These are phyloP conservation scores for Termitomyces heimii DNA, from an alignment of 768 basidiomycete species.

Conservation along the genomic window DNA sequence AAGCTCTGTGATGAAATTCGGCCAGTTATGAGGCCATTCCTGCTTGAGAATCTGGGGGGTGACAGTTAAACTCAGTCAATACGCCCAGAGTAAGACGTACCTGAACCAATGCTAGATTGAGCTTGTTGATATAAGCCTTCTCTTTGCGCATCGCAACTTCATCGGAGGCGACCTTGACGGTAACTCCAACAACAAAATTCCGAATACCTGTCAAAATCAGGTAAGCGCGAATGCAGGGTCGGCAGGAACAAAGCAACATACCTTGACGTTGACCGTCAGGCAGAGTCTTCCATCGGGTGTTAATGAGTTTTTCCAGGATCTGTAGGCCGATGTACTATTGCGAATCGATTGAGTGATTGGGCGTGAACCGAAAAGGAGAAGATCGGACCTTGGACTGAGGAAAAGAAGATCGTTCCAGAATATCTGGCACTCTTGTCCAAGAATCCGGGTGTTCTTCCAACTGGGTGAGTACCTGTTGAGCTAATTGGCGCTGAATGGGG, in stretches of 20 bases:
- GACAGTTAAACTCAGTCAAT: conserved; percentile 8
- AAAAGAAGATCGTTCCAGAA: conserved; percentile 79
- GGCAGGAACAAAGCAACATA: conserved; percentile 17
- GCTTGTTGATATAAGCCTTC: conserved; percentile 93
- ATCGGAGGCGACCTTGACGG: conserved; percentile 90
- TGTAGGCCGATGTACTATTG: conserved; percentile 90
- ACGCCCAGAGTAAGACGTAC: conserved; percentile 33
- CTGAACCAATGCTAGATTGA: conserved; percentile 94
- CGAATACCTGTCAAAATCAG: conserved; percentile 62
- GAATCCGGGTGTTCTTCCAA: conserved; percentile 95
- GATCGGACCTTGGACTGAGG: conserved; percentile 74
- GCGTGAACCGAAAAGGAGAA: conserved; percentile 1
- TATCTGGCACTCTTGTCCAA: conserved; percentile 95
- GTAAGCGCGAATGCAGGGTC: background rate
- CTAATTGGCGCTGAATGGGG: conserved; percentile 77
- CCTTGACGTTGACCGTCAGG: conserved; percentile 93
- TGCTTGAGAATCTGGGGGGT: conserved; percentile 91
- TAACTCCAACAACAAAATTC: conserved; percentile 92
- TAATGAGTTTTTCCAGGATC: conserved; percentile 93
- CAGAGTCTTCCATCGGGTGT: conserved; percentile 92
- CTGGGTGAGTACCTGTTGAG: conserved; percentile 91
- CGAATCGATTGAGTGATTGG: background rate
- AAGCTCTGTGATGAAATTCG: conserved; percentile 93
- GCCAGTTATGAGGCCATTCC: conserved; percentile 99
- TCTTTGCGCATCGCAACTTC: conserved; percentile 84